phyloP scores from a whole-genome alignment of 2,329 filamentous ascomycete genomes.

The Penicillium sp. region DNA sequence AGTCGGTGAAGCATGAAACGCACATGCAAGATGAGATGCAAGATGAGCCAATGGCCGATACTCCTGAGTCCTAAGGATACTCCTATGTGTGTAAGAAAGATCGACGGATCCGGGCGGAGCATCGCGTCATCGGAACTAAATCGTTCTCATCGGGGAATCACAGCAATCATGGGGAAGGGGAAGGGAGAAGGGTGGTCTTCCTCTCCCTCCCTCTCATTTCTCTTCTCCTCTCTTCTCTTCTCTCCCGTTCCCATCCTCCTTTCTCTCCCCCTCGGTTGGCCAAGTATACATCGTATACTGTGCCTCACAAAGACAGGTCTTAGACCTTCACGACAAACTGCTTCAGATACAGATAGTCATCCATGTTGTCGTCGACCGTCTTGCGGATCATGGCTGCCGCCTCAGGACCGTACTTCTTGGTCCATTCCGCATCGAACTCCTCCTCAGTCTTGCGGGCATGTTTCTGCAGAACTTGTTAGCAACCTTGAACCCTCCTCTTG shows the following conservation, averaged over 20 bases:
- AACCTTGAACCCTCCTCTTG: neutral
- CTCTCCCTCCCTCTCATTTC: neutral
- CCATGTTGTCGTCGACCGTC: slow-evolving; percentile 63
- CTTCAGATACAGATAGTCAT: slow-evolving; percentile 68
- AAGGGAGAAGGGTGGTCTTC: neutral
- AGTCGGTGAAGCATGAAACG: slow-evolving; percentile 15
- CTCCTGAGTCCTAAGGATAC: too few species aligned
- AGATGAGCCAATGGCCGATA: slow-evolving; percentile 4
- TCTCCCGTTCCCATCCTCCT: slow-evolving; percentile 3
- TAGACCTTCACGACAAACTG: slow-evolving; percentile 63
- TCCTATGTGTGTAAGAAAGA: too few species aligned
- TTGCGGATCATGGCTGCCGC: slow-evolving; percentile 62
- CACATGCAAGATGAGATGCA: slow-evolving; percentile 13
- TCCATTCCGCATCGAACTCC: slow-evolving; percentile 63
- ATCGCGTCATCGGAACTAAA: slow-evolving; percentile 35
- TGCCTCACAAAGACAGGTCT: too few species aligned
- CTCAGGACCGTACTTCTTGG: slow-evolving; percentile 63
- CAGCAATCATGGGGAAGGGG: too few species aligned
- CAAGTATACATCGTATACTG: too few species aligned
- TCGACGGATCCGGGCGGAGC: slow-evolving; percentile 5
- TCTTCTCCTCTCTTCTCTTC: neutral
- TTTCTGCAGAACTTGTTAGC: slow-evolving; percentile 21
- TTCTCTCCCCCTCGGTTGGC: neutral
- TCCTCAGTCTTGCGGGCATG: slow-evolving; percentile 52
- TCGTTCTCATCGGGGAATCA: slow-evolving; percentile 29